phyloP scores from a whole-genome alignment of 2,329 filamentous ascomycete species.

The Alternaria conjuncta region DNA sequence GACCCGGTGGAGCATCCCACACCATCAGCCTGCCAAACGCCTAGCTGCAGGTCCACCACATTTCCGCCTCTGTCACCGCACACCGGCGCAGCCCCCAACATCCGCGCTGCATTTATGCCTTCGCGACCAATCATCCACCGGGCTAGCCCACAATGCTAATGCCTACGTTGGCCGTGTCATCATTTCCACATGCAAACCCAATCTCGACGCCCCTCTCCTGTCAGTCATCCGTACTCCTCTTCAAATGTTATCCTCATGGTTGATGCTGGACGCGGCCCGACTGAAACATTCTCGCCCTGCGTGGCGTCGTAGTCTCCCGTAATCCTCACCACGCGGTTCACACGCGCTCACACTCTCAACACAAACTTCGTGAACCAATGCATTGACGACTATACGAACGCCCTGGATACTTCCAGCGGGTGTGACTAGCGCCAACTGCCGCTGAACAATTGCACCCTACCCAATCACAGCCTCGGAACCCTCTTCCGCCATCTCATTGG shows the following conservation, averaged over 20 bases:
- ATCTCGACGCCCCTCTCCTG: not conserved
- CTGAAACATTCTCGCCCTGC: not conserved
- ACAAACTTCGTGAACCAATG: slow-evolving; percentile 24
- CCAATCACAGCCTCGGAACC: slow-evolving; percentile 33
- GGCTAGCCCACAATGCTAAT: not conserved
- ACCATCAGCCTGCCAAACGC: slow-evolving; percentile 7
- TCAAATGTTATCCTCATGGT: not conserved
- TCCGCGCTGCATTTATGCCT: slow-evolving; percentile 4
- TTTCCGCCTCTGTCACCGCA: slow-evolving; percentile 3
- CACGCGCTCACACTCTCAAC: slow-evolving; percentile 6
- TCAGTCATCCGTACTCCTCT: not conserved
- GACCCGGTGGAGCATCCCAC: not conserved
- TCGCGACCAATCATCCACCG: slow-evolving; percentile 1
- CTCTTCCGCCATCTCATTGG: slow-evolving; percentile 34
- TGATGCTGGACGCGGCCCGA: slow-evolving; percentile 1
- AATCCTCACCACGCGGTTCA: not conserved
- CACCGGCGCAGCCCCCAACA: not conserved
- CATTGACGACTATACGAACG: slow-evolving; percentile 22
- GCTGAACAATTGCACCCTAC: slow-evolving; percentile 14
- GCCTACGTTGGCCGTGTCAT: slow-evolving; percentile 5
- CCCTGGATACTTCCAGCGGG: slow-evolving; percentile 9
- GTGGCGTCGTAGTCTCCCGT: not conserved
- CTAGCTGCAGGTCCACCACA: slow-evolving; percentile 11
- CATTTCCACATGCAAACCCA: slow-evolving; percentile 8
- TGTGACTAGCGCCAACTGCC: slow-evolving; percentile 24